Evolutionary conservation across 1,139 yeast species (phyloP), one percentile per base, ranked within the genome.

Genomic region (Yamadazyma spencermartinsiae): DNA sequence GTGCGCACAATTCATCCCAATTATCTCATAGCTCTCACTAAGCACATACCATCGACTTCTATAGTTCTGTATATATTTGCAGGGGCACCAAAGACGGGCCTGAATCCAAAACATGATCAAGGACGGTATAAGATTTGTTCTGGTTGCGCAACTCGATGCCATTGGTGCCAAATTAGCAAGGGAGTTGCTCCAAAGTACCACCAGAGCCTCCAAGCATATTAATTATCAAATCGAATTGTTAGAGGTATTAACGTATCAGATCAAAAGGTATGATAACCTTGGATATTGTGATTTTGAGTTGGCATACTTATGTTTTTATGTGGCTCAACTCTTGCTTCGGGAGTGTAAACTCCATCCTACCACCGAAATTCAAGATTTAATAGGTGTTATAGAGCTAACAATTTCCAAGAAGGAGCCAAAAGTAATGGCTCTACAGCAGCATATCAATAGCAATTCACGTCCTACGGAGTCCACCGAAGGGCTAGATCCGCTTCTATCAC

Each of bases 251-350:
- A 58, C 57, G 33, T 57, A 60, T 38, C 72, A 71, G 44, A 33
- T 48, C 30, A 58, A 56, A 32, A 57, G 65, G 39, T 41, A 50
- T 8, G 55, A 56, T 4, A 46, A 41, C 14, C 27, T 60, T 3
- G 65, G 66, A 1, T 63, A 61, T 42, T 70, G 76, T 49, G 76
- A 72, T 46, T 61, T 55, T 43, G 74, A 67, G 40, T 38, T 67
- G 37, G 69, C 71, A 2, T 65, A 56, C 41, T 55, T 68, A 2
- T 50, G 63, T 35, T 65, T 54, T 37, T 35, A 41, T 1, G 39
- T 56, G 5, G 50, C 58, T 3, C 36, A 34, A 12, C 41, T 35
- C 20, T 44, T 63, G 13, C 45, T 48, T 29, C 41, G 43, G 17
- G 49, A 52, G 27, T 48, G 52, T 15, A 45, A 45, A 25, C 34